Percentiles rank a stretch among this genome's conserved stretches.
phyloP scores from a whole-genome alignment of 1,284 basidiomycete species.

The Naganishia albida region DNA sequence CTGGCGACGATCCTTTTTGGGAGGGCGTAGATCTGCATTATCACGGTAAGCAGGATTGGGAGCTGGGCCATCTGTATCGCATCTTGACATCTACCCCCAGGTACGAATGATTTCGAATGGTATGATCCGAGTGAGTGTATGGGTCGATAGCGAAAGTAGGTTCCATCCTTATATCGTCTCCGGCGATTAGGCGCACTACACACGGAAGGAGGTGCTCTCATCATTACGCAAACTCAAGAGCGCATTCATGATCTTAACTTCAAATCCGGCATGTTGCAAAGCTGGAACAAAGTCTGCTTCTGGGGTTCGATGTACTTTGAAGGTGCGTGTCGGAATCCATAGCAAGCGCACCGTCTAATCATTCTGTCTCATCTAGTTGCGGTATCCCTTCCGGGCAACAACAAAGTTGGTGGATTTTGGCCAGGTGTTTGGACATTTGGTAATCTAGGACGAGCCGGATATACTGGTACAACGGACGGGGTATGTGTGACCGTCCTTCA shows the following conservation, averaged over 20 bases:
- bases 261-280: slow-evolving; percentile 60
- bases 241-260: slow-evolving; percentile 73
- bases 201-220: slow-evolving; percentile 74
- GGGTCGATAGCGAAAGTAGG: background rate
- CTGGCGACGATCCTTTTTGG: slow-evolving; percentile 58
- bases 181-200: slow-evolving; percentile 62
- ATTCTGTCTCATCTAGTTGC: slow-evolving; percentile 50
- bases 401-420: slow-evolving; percentile 56
- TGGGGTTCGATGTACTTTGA: slow-evolving; percentile 52
- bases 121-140: slow-evolving; percentile 68
- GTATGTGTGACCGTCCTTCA: background rate
- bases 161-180: no score
- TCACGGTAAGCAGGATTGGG: slow-evolving; percentile 53
- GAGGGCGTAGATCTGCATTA: slow-evolving; percentile 58
- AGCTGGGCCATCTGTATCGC: background rate
- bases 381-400: slow-evolving; percentile 47
- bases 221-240: slow-evolving; percentile 72
- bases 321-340: slow-evolving; percentile 35
- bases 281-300: slow-evolving; percentile 58
- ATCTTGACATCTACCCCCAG: slow-evolving; percentile 45
- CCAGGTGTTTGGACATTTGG: slow-evolving; percentile 58
- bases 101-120: slow-evolving; percentile 54
- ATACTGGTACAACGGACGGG: slow-evolving; percentile 72
- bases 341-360: background rate
- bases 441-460: slow-evolving; percentile 55